Base-by-base conservation (phyloP, 2,329 filamentous ascomycete genomes). In the Ceratocystis smalleyi region DNA sequence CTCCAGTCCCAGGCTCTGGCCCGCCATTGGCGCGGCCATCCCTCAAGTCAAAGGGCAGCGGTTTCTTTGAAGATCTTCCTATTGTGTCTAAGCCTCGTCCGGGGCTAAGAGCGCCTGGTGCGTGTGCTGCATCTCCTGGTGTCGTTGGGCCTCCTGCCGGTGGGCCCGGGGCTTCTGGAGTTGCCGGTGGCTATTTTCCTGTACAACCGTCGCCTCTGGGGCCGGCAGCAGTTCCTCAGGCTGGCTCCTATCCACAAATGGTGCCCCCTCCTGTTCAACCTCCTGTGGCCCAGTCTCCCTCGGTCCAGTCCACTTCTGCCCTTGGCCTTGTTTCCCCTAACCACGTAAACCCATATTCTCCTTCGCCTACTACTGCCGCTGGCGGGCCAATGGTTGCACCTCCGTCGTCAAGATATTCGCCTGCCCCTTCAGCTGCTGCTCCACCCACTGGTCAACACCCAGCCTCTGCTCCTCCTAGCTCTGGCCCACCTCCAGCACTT, bases 11-110 rank as follows among this genome's bases (percentile, higher is more conserved):
- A 72, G 60, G 54, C 51, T 30, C n/a, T 24, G 62, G 45, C 40
- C 70, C 64, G 54, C 27, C 74, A 2, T 69, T 74, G 59, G 68
- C 73, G 65, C 70, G 73, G 65, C 62, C 74, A 70, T 67, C 73
- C 68, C 35, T 64, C 5, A 73, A 71, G 7, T 72, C 71, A 40
- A 79, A 81, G 67, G 74, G 78, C n/a, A 66, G 57, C 45, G 83
- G 80, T 69, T 92, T 92, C 72, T 92, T 91, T 68, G 88, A 91
- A 73, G 88, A 92, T 64, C 77, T 92, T 24, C 88, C 88, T 0
- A 73, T 86, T 62, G 73, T 79, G 1, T 74, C 81, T 3, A 85
- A 79, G 70, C 80, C 83, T n/a, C 81, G 85, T 30, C 81, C 83
- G 19, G 78, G 79, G 27, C 81, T 82, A 1, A 78, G 83, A 64